phyloP scores from a whole-genome alignment of 345 rosid genomes.

The Eucalyptus paniculata region DNA sequence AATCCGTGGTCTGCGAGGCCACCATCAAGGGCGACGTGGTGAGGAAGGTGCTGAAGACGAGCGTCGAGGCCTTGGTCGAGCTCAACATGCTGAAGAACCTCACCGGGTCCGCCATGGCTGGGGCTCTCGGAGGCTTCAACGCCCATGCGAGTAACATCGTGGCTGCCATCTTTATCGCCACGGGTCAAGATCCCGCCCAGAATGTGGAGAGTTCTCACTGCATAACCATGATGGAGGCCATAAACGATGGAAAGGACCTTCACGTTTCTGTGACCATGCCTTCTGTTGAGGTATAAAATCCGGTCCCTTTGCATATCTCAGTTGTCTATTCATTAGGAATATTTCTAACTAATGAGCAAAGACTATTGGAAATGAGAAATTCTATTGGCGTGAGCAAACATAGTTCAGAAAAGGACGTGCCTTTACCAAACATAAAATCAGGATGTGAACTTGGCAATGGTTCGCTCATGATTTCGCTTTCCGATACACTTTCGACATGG shows the following conservation, averaged over 20 bases:
- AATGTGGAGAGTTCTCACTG: conserved; percentile 69
- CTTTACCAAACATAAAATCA: background rate
- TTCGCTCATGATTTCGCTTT: background rate
- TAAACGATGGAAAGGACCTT: conserved; percentile 51
- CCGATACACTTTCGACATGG: background rate
- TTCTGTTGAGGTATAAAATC: conserved; percentile 36
- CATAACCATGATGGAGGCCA: conserved; percentile 68
- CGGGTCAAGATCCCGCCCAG: conserved; percentile 79
- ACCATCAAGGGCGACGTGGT: conserved; percentile 49
- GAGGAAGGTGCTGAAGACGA: conserved; percentile 52
- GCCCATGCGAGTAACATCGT: conserved; percentile 73
- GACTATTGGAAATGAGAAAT: background rate
- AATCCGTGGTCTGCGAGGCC: conserved; percentile 73
- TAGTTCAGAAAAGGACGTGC: background rate
- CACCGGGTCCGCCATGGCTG: conserved; percentile 72
- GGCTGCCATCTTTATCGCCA: conserved; percentile 46
- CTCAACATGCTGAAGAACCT: conserved; percentile 73
- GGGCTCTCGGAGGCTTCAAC: conserved; percentile 71
- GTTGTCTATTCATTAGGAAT: background rate
- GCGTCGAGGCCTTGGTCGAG: conserved; percentile 52
- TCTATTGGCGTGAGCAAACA: background rate
- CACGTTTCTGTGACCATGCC: conserved; percentile 74
- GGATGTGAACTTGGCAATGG: background rate
- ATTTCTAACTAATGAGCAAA: background rate
- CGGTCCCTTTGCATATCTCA: background rate